Conservation (phyloP, 2,329 filamentous ascomycete genomes). For the Knoxdaviesia proteae region DNA sequence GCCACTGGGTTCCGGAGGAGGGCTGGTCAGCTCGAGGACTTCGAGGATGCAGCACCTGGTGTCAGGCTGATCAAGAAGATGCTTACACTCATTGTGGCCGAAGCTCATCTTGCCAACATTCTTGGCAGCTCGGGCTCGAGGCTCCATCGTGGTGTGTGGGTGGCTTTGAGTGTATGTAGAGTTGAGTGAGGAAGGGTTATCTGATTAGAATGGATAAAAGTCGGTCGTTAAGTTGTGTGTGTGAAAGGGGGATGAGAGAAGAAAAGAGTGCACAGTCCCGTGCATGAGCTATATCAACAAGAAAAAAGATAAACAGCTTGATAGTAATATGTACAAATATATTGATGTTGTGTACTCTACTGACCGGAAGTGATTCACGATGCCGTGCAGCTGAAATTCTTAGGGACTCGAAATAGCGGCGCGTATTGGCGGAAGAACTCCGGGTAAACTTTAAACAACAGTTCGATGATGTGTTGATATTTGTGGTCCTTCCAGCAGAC, state of each 20-base stretch:
- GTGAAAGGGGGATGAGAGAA: neutral
- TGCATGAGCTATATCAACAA: too few relatives aligned
- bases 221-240: neutral
- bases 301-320: too few relatives aligned
- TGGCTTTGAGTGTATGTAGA: neutral
- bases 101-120: slow-evolving; percentile 76
- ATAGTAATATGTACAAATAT: too few relatives aligned
- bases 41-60: neutral
- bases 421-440: too few relatives aligned
- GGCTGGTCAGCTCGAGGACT: neutral
- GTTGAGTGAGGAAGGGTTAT: neutral
- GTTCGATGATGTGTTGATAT: too few relatives aligned
- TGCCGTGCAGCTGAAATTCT: too few relatives aligned
- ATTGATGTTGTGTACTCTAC: too few relatives aligned
- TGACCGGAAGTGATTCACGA: too few relatives aligned
- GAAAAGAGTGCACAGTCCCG: too few relatives aligned
- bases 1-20: slow-evolving; percentile 28
- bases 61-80: neutral
- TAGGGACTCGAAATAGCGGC: too few relatives aligned
- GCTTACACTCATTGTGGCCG: slow-evolving; percentile 45
- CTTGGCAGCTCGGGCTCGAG: slow-evolving; percentile 54
- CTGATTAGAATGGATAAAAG: neutral
- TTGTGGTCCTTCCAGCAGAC: too few relatives aligned
- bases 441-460: too few relatives aligned
- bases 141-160: slow-evolving; percentile 40